Evolutionary conservation across 1,284 basidiomycete species (phyloP), one percentile per base, ranked within the genome.

Genomic region (Boletus semigastroideus): DNA sequence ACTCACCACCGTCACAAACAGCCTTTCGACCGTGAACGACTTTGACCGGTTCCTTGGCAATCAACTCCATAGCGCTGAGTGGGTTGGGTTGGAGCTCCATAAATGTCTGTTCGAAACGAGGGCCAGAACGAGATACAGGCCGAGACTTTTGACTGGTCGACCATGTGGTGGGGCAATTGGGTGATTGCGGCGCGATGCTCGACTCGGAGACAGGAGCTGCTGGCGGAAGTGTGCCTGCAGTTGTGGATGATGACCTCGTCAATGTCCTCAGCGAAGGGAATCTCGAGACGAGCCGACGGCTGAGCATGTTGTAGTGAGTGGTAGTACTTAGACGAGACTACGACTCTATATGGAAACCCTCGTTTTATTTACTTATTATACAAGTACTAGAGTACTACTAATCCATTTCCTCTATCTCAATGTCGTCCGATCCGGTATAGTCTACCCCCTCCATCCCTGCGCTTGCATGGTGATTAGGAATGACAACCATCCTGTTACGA

Each of bases 1-100:
- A 74, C 90, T 65, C 62, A 96, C 94, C 94, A 60, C 96, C 96
- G 70, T 99, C 94, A 68, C 96, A 99, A 48, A 86, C 79, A 4
- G 92, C 94, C 67, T 86, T 90, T 59, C 96, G 79, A 31, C 84
- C 88, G 48, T 90, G 71, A 1, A 95, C 86, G 50, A 94, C 70
- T 46, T 88, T 79, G 50, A 97, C 83, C 9, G 95, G 94, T 71
- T 97, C 92, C 59, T 92, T 79, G 46, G 79, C 79, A 60, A 98
- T 83, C 67, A 98, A 78, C 59, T 90, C 87, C 86, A 98, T 94
- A 3, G 95, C 96, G 55, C 90, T 92, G 58, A 88, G 76, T n/a
- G 94, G 89, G 55, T 84, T 83, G 1, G 96, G 96, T 71, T 99
- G 96, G 52, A 93, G 76, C 42, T 85, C 83, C 78, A 94, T 83